Conservation (phyloP, 345 rosid genomes). For the Citrus hindsii region DNA sequence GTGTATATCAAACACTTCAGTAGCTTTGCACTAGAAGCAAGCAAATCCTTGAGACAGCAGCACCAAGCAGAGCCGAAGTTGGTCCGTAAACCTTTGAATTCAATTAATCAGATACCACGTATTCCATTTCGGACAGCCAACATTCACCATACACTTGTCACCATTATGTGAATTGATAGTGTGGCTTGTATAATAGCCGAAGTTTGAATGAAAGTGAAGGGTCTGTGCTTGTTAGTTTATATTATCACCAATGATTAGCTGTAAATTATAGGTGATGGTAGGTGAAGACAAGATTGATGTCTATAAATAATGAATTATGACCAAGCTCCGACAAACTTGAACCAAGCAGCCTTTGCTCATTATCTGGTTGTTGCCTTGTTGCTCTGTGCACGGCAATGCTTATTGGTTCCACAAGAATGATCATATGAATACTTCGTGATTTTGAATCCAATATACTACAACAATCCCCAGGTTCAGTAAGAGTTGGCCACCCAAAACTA, state of each 20-base stretch:
- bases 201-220: neutral
- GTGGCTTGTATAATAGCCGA: neutral
- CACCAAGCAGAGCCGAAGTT: neutral
- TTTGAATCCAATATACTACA: neutral
- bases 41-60: too few relatives aligned
- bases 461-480: neutral
- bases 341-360: too few relatives aligned
- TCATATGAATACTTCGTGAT: neutral
- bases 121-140: neutral
- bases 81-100: neutral
- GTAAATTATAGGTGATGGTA: neutral
- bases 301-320: neutral
- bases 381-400: too few relatives aligned
- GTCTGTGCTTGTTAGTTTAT: neutral
- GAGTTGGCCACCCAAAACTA: constrained; percentile 1
- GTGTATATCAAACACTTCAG: too few relatives aligned
- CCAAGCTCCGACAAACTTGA: neutral
- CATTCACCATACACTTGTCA: neutral
- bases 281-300: neutral
- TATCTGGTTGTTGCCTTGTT: too few relatives aligned
- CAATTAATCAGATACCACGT: neutral
- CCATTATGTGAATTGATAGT: neutral
- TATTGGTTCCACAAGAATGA: neutral
- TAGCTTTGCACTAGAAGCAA: too few relatives aligned
- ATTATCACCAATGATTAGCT: neutral